phyloP scores from a whole-genome alignment of 2,329 filamentous ascomycete genomes.

The Cadophora malorum region DNA sequence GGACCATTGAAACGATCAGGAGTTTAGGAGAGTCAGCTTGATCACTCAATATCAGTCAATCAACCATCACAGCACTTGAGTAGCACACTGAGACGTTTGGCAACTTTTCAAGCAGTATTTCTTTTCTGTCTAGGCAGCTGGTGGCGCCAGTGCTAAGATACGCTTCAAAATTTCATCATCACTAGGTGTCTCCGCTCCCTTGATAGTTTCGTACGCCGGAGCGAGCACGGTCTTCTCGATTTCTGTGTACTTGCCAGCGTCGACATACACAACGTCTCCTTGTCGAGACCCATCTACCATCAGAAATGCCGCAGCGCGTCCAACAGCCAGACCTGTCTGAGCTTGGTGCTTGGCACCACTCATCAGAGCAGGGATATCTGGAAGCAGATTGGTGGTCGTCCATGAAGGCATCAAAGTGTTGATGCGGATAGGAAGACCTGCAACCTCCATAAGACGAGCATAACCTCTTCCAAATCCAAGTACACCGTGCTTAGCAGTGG shows the following conservation, averaged over 20 bases:
- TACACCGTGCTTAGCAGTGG: constrained; percentile 60
- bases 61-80: too few relatives aligned
- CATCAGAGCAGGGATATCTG: constrained; percentile 47
- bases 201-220: constrained; percentile 46
- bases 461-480: constrained; percentile 59
- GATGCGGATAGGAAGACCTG: constrained; percentile 56
- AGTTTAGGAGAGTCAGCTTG: too few relatives aligned
- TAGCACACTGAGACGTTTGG: too few relatives aligned
- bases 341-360: constrained; percentile 49
- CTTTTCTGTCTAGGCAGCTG: constrained; percentile 9
- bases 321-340: constrained; percentile 56
- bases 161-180: constrained; percentile 49
- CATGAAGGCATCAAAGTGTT: constrained; percentile 63
- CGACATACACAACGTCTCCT: constrained; percentile 60
- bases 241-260: constrained; percentile 56
- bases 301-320: constrained; percentile 54
- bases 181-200: constrained; percentile 43
- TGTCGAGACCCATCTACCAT: constrained; percentile 56
- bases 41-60: too few relatives aligned
- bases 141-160: constrained; percentile 24
- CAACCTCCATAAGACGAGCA: constrained; percentile 46
- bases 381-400: constrained; percentile 58
- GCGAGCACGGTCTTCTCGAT: constrained; percentile 55
- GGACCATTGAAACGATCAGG: too few relatives aligned
- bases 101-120: neutral